Evolutionary conservation across 257 asterid genomes (phyloP), one percentile per base, ranked within the genome.

Genomic region (Salvia hispanica): DNA sequence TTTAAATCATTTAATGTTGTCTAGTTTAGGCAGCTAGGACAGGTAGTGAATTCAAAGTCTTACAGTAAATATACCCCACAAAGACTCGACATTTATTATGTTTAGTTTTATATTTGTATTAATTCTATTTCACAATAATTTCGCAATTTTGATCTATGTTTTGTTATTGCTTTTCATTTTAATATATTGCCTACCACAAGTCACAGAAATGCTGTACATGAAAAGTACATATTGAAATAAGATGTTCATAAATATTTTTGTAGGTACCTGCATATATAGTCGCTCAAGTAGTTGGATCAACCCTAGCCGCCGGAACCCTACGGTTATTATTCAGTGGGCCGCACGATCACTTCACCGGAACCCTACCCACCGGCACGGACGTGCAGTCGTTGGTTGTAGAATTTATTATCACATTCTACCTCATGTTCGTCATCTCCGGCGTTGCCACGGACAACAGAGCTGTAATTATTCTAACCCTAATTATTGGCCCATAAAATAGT

Each of bases 371-470:
- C 4, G 96, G 96, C 60, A 52, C 80, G 21, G 65, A 86, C 2
- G 31, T 86, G 21, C 97, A 91, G 73, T 84, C 97, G 1, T 66
- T 88, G 15, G 84, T 84, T 28, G 51, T 88, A 6, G 96, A 91
- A 71, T 91, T 91, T 62, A 86, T 91, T 14, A 88, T 88, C 82
- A 91, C 97, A 1, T 91, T 91, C 79, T 91, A 86, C 62, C 95
- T 91, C 73, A 91, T 91, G 97, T 91, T 91, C 62, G 83, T 91
- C 76, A 91, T 91, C 10, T 88, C 97, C 8, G 96, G 97, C 8
- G 97, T 91, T 5, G 96, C 95, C 73, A 91, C 97, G 0, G 97
- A 91, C 50, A 91, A 88, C 13, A 77, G 97, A 85, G 97, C 97
- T 4, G 97, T 91, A 64, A 81, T 48, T 76, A 14, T 10, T 58